Percentiles rank a stretch among this genome's conserved stretches.
phyloP scores from a whole-genome alignment of 495 filamentous ascomycete species.

The Clavariopsis aquatica region DNA sequence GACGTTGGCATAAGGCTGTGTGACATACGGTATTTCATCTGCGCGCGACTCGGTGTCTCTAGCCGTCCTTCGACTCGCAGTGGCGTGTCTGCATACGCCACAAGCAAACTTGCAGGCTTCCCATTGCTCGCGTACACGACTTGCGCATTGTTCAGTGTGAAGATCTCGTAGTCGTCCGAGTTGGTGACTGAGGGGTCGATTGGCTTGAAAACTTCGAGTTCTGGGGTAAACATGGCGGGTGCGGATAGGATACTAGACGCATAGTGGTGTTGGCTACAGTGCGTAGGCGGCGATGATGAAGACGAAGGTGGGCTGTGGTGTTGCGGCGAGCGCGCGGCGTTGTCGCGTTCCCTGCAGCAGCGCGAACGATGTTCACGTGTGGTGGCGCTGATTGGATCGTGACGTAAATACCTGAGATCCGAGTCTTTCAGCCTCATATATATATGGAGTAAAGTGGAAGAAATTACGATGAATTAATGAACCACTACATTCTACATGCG shows the following conservation, averaged over 20 bases:
- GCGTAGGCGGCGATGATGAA: not conserved
- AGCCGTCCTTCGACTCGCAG: conserved; percentile 56
- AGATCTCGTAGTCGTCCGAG: conserved; percentile 60
- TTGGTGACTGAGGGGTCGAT: conserved; percentile 52
- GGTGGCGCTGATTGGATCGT: not conserved
- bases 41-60: conserved; percentile 51
- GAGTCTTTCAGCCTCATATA: not conserved
- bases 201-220: conserved; percentile 58
- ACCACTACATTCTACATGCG: not conserved
- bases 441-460: too few species aligned
- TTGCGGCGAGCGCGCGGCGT: not conserved
- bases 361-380: too few species aligned
- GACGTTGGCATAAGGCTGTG: too few species aligned
- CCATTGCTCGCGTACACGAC: conserved; percentile 51
- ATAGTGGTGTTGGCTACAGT: conserved; percentile 2
- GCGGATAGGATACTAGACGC: not conserved
- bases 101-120: conserved; percentile 55
- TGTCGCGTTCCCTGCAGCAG: not conserved
- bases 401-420: not conserved
- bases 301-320: too few species aligned
- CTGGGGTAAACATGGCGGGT: conserved; percentile 42
- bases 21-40: conserved; percentile 37
- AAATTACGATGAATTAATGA: not conserved
- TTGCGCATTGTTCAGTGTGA: conserved; percentile 56
- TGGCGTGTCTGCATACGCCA: conserved; percentile 54